Evolutionary conservation across 2,329 filamentous ascomycete genomes (phyloP), one percentile per base, ranked within the genome.

Genomic region (Fusarium napiforme): DNA sequence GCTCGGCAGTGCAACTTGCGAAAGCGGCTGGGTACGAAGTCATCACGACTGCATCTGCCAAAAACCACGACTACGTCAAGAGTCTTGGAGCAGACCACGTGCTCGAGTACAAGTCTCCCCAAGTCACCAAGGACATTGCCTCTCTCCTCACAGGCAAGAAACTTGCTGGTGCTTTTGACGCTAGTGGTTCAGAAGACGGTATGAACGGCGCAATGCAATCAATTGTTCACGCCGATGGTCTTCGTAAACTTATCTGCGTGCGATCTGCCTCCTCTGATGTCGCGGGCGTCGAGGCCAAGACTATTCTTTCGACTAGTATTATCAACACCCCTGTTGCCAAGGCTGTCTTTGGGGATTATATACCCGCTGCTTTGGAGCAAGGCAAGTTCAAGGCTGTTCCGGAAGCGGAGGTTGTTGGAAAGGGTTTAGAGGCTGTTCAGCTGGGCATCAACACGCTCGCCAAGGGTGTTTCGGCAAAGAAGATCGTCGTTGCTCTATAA

Each of bases 1-100:
- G 82, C 45, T 83, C 82, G 47, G 84, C 83, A 2, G 83, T 87
- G 16, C 87, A 88, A 67, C 78, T 88, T 1, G 82, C 83, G 3
- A 77, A 79, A 10, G 82, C 81, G 0, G 81, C 84, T 2, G 86
- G 86, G 0, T 86, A 84, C 65, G 78, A 84, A 19, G 85, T 88
- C 16, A 73, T 87, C 45, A 78, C 83, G 1, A 86, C 84, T 1
- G 81, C 82, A 1, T 84, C 83, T 0, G 72, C 79, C 18, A 81
- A 78, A 46, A 87, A 88, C 72, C 83, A 84, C n/a, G 82, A 81
- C 1, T 81, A 82, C 56, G 75, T 85, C 21, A 83, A 82, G 70
- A 70, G 73, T 18, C 81, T 88, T 0, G 87, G 87, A 2, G 85
- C 85, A 4, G 78, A 69, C 16, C 74, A 82, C 5, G 83, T 83